Evolutionary conservation across 2,329 filamentous ascomycete species (phyloP).

Genomic region (Aspergillus sp.): DNA sequence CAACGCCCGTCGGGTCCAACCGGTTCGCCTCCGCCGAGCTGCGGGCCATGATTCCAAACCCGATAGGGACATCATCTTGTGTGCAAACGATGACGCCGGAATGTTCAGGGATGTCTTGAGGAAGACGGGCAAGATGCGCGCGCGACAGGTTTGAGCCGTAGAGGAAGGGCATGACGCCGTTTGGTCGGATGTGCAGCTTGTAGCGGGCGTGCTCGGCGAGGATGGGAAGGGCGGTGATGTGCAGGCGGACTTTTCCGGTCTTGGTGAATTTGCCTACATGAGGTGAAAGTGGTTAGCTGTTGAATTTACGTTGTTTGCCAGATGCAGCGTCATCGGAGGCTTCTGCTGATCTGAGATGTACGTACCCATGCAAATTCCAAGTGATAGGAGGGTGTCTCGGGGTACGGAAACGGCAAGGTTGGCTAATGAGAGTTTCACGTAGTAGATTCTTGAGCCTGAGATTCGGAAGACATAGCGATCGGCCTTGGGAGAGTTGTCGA

Average conservation of each 20-base stretch:
- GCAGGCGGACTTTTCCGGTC: conserved; percentile 90
- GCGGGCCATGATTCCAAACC: conserved; percentile 90
- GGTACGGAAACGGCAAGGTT: conserved; percentile 88
- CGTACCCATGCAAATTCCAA: conserved; percentile 82
- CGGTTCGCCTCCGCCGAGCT: conserved; percentile 81
- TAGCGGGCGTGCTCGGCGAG: conserved; percentile 90
- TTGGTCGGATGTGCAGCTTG: conserved; percentile 96
- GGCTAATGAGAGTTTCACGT: conserved; percentile 84
- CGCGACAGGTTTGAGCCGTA: conserved; percentile 91
- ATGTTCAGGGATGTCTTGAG: conserved; percentile 91
- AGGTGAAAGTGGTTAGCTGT: background rate
- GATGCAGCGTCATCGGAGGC: no score
- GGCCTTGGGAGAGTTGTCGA: conserved; percentile 65
- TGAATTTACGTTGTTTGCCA: background rate
- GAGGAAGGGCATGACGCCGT: conserved; percentile 96
- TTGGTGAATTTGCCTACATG: conserved; percentile 74
- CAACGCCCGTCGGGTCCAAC: conserved; percentile 86
- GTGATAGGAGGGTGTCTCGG: conserved; percentile 77
- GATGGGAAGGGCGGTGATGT: conserved; percentile 88
- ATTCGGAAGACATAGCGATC: conserved; percentile 87
- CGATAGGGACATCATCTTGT: conserved; percentile 85
- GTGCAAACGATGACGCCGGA: conserved; percentile 86
- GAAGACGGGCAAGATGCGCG: conserved; percentile 80
- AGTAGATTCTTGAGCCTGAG: conserved; percentile 84
- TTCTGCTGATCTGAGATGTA: background rate